Base-by-base conservation (phyloP, 2,329 filamentous ascomycete species). In the Dothiorella sarmentorum region DNA sequence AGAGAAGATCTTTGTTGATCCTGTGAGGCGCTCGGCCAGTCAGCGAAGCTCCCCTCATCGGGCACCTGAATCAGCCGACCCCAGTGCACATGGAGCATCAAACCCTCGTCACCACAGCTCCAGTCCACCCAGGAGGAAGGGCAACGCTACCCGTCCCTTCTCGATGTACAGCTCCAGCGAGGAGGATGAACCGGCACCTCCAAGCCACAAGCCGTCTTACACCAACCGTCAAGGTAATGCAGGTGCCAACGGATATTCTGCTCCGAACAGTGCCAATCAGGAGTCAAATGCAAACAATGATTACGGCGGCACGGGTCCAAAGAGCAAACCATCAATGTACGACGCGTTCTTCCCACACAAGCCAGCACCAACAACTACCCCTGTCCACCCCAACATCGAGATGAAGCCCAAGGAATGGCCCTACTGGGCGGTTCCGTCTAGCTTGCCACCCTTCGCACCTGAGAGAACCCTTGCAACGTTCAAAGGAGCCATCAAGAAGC, bases 1-100 rank as follows among this genome's bases (percentile, higher is more conserved):
- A 29, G 83, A 86, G 66, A 82, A 77, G 63, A 85, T 80, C 0
- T 80, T 81, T 58, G 76, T 85, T 64, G 78, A 77, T 37, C 78
- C 74, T 60, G 73, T 85, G 7, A 75, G 76, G 43, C 77, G 81
- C 43, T 82, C 82, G 56, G 72, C 78, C 11, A 85, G 80, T 64
- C 77, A 79, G 58, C 77, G 81, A 35, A 77, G 80, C 63, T 76
- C 79, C 2, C 76, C 79, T 7, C 71, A 61, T 9, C 37, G 49
- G n/a, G 49, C 27, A 7, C 49, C 22, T 13, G 49, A 64, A 11
- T 61, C 62, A 52, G 38, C 65, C 9, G 51, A 61, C 7, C 66
- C 65, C 10, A 29, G 18, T 18, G 29, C 9, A n/a, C 15, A 18
- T 18, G 47, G 40, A 4, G 37, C 38, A 9, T 18, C 49, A 17